These are phyloP conservation scores for Juglanconis oblonga DNA, from an alignment of 2,329 filamentous ascomycete species.

Conservation along the genomic window DNA sequence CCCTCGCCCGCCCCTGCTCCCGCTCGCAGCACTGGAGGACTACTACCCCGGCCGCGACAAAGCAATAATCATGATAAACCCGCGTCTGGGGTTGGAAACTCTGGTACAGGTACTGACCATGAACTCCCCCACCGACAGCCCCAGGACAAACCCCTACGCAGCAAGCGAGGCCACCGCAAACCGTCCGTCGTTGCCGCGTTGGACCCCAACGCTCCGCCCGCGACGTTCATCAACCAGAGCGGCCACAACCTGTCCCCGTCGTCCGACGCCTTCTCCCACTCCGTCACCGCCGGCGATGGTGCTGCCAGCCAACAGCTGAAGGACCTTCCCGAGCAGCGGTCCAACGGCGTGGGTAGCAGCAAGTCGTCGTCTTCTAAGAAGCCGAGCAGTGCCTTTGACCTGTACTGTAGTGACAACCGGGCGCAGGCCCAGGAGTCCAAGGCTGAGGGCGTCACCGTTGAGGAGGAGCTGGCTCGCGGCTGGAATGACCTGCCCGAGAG, in stretches of 20 bases:
- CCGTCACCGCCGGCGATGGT: slow-evolving; percentile 34
- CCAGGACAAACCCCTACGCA: slow-evolving; percentile 73
- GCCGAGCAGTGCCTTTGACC: slow-evolving; percentile 49
- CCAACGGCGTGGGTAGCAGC: slow-evolving; percentile 36
- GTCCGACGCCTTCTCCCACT: slow-evolving; percentile 52
- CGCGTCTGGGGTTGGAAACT: slow-evolving; percentile 5
- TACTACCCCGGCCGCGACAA: slow-evolving; percentile 15
- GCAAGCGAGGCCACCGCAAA: slow-evolving; percentile 70
- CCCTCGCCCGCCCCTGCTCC: slow-evolving; percentile 15
- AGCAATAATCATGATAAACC: slow-evolving; percentile 8
- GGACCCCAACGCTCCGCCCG: slow-evolving; percentile 29
- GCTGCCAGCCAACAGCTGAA: slow-evolving; percentile 22
- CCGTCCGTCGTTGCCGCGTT: slow-evolving; percentile 44
- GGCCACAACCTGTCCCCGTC: slow-evolving; percentile 44
- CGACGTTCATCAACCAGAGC: slow-evolving; percentile 46
- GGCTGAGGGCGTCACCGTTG: slow-evolving; percentile 42
- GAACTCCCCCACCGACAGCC: slow-evolving; percentile 47
- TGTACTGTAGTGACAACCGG: slow-evolving; percentile 52
- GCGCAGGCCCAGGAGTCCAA: slow-evolving; percentile 39
- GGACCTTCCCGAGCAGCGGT: slow-evolving; percentile 21
- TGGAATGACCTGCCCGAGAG: slow-evolving; percentile 53
- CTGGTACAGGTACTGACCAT: slow-evolving; percentile 18
- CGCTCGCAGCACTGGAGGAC: slow-evolving; percentile 15
- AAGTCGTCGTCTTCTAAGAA: slow-evolving; percentile 36
- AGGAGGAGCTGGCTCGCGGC: slow-evolving; percentile 52